These are phyloP conservation scores for Dactylellina parvicollis DNA, from an alignment of 2,329 filamentous ascomycete genomes.

Conservation along the genomic window DNA sequence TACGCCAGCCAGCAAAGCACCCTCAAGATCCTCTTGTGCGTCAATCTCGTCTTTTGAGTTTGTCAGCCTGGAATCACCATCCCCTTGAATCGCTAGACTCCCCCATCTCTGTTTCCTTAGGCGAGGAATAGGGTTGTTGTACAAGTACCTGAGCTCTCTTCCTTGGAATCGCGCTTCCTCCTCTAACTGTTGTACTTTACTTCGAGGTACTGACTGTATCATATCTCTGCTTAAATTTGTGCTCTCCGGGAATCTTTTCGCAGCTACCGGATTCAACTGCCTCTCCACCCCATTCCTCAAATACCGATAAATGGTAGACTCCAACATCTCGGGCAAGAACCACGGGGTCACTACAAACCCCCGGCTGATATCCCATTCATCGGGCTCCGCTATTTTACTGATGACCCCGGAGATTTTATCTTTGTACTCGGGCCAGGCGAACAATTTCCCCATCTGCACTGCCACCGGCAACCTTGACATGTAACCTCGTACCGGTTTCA, in stretches of 20 bases:
- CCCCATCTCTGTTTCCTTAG: background rate
- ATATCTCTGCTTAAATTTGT: background rate
- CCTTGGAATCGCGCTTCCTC: background rate
- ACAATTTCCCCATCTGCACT: background rate
- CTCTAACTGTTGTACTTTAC: background rate
- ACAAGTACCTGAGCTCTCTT: background rate
- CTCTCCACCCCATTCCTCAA: slow-evolving; percentile 9
- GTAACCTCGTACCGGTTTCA: background rate
- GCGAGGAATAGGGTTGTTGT: background rate
- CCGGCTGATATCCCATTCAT: background rate
- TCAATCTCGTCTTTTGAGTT: background rate
- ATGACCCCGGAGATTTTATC: background rate
- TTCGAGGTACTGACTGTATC: background rate
- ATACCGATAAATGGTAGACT: background rate
- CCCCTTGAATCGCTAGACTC: background rate
- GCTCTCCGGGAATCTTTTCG: background rate
- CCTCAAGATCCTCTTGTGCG: background rate
- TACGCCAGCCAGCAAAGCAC: background rate
- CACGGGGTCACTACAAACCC: slow-evolving; percentile 9
- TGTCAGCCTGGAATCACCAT: background rate
- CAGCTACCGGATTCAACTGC: background rate
- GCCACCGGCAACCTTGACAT: background rate
- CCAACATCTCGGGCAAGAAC: slow-evolving; percentile 8
- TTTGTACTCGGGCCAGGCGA: background rate
- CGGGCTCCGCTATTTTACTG: background rate